Conservation (phyloP, 108 stramenopile genomes). For the Conticribra weissflogii region DNA sequence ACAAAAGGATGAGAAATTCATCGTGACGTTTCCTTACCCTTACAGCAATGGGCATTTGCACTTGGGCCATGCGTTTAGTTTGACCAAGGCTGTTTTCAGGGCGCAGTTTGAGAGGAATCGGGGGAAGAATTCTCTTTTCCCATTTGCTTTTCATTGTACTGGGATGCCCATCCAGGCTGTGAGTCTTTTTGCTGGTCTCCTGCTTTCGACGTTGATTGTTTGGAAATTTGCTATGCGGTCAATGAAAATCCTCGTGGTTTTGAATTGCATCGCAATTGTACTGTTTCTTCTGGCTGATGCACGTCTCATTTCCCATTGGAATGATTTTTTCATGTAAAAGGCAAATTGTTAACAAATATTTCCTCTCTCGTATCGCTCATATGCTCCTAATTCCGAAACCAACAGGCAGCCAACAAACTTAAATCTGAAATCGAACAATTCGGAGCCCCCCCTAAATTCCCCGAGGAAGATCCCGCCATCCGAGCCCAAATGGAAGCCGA, state of each 20-base stretch:
- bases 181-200: conserved; percentile 23
- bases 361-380: too few species aligned
- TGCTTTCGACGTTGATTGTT: background rate
- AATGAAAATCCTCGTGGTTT: too few species aligned
- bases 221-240: background rate
- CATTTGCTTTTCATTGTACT: conserved; percentile 99
- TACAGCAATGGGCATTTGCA: conserved; percentile 99
- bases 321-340: too few species aligned
- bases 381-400: too few species aligned
- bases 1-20: conserved; percentile 72
- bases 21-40: conserved; percentile 98
- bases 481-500: conserved; percentile 86
- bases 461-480: conserved; percentile 87
- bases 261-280: too few species aligned
- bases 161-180: conserved; percentile 99
- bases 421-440: conserved; percentile 88
- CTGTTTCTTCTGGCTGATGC: too few species aligned
- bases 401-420: conserved; percentile 96
- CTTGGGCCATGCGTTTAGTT: conserved; percentile 97
- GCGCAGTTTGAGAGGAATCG: conserved; percentile 92
- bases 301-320: too few species aligned
- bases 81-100: conserved; percentile 96
- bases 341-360: too few species aligned
- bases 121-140: conserved; percentile 96
- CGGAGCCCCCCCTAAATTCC: conserved; percentile 91